Conservation (phyloP, 495 filamentous ascomycete genomes). For the Podospora sp. region DNA sequence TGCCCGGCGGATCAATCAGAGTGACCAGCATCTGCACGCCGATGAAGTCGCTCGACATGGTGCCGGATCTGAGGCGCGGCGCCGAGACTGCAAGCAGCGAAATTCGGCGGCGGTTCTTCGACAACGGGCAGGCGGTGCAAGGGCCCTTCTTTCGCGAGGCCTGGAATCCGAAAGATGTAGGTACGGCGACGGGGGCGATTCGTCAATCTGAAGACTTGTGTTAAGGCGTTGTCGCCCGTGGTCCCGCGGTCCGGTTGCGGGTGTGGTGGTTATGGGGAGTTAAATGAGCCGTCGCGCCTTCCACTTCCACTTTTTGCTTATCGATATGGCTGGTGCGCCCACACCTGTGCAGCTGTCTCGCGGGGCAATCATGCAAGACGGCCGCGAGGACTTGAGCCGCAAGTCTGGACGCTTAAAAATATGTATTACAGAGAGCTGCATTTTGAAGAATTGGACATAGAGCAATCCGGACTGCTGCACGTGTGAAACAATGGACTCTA, state of each 20-base stretch:
- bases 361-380: background rate
- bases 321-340: slow-evolving; percentile 28
- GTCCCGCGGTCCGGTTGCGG: background rate
- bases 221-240: background rate
- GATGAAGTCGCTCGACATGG: slow-evolving; percentile 62
- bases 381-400: background rate
- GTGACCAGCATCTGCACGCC: slow-evolving; percentile 79
- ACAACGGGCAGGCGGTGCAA: background rate
- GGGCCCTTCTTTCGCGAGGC: background rate
- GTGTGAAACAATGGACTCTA: too few species aligned
- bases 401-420: background rate
- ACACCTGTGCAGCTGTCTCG: background rate
- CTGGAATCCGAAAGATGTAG: background rate
- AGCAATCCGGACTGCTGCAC: too few species aligned
- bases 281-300: slow-evolving; percentile 16
- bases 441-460: too few species aligned
- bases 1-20: slow-evolving; percentile 61
- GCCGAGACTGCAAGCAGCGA: background rate
- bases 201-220: background rate
- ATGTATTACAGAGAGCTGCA: too few species aligned
- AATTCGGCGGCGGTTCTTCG: background rate
- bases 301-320: slow-evolving; percentile 35
- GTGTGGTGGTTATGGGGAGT: background rate
- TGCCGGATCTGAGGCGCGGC: slow-evolving; percentile 7
- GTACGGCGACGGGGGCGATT: background rate